Conservation (phyloP, 2,329 filamentous ascomycete genomes). For the Metarhizium rileyi region DNA sequence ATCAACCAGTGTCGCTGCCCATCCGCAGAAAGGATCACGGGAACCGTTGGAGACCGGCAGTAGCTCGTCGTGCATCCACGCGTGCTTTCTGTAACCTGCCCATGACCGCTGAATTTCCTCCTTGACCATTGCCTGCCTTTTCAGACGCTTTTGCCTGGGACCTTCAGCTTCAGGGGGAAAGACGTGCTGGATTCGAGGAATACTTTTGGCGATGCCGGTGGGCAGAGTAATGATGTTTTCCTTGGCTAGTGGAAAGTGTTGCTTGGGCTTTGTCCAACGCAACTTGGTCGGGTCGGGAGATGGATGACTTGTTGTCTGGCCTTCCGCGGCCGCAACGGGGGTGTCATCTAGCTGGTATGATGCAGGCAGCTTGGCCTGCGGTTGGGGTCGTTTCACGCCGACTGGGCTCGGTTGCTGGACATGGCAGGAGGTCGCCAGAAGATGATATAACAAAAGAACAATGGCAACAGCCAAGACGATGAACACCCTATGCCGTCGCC, state of each 20-base stretch:
- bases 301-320: slow-evolving; percentile 1
- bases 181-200: slow-evolving; percentile 67
- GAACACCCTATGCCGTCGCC: slow-evolving; percentile 54
- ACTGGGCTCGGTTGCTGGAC: slow-evolving; percentile 6
- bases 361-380: too few species aligned
- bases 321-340: slow-evolving; percentile 3
- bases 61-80: slow-evolving; percentile 83
- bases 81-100: slow-evolving; percentile 68
- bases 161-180: slow-evolving; percentile 58
- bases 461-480: slow-evolving; percentile 44
- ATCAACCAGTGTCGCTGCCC: slow-evolving; percentile 83
- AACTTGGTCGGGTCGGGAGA: slow-evolving; percentile 20
- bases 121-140: slow-evolving; percentile 58
- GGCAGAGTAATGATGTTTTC: slow-evolving; percentile 69
- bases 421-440: slow-evolving; percentile 32
- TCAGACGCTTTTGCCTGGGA: slow-evolving; percentile 51
- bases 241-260: slow-evolving; percentile 67
- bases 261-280: slow-evolving; percentile 65
- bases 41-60: slow-evolving; percentile 57
- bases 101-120: slow-evolving; percentile 69
- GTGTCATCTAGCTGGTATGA: too few species aligned
- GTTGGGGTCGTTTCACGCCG: background rate
- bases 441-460: slow-evolving; percentile 43
- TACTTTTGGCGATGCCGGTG: slow-evolving; percentile 54
- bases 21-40: slow-evolving; percentile 80